phyloP scores from a whole-genome alignment of 177 flowering plant genomes.

The Telopea speciosissima region DNA sequence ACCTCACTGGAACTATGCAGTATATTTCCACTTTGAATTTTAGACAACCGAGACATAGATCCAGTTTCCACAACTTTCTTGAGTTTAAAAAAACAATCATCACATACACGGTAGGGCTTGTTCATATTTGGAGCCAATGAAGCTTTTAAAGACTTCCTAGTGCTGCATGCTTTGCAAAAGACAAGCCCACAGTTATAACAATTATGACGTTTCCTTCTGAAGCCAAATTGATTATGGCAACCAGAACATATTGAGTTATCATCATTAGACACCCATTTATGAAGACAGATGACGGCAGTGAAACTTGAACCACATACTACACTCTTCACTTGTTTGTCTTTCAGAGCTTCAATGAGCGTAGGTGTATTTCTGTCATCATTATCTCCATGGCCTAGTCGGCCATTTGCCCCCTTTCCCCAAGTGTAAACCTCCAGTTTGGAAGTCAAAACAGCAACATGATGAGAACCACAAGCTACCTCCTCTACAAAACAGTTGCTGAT shows the following conservation, averaged over 20 bases:
- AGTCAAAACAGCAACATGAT: constrained; percentile 45
- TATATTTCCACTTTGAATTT: constrained; percentile 24
- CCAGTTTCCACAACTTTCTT: constrained; percentile 23
- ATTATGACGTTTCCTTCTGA: constrained; percentile 43
- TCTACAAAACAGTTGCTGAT: constrained; percentile 29
- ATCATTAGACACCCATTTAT: constrained; percentile 27
- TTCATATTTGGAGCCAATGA: constrained; percentile 33
- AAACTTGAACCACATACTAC: constrained; percentile 41
- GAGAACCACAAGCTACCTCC: constrained; percentile 50
- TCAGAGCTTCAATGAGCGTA: constrained; percentile 38
- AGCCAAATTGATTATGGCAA: constrained; percentile 31
- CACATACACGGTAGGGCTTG: constrained; percentile 45
- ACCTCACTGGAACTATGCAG: constrained; percentile 14
- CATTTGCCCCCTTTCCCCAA: constrained; percentile 60
- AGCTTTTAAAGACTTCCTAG: constrained; percentile 32
- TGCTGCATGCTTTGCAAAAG: constrained; percentile 35
- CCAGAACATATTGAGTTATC: constrained; percentile 38
- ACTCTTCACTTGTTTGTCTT: constrained; percentile 37
- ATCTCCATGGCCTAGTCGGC: constrained; percentile 46
- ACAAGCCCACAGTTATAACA: constrained; percentile 46
- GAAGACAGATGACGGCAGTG: constrained; percentile 43
- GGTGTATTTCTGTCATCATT: constrained; percentile 32
- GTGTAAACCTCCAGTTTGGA: constrained; percentile 49
- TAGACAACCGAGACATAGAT: neutral
- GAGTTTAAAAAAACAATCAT: constrained; percentile 32